These are phyloP conservation scores for Pichia cactophila DNA, from an alignment of 1,139 yeast genomes.

Conservation along the genomic window DNA sequence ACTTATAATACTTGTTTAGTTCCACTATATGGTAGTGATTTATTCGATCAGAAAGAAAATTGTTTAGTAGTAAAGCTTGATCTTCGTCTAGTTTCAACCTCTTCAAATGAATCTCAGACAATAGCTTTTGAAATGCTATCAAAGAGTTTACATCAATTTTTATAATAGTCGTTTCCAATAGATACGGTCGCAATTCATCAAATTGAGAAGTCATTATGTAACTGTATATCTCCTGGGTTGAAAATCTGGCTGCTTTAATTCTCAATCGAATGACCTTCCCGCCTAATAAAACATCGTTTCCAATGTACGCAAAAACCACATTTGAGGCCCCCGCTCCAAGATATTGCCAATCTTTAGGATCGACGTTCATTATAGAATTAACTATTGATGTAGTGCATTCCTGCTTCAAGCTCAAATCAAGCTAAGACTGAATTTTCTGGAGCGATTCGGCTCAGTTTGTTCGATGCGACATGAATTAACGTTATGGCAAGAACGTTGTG, in stretches of 20 bases:
- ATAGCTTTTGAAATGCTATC: background rate
- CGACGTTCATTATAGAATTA: background rate
- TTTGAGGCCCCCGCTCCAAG: constrained; percentile 25
- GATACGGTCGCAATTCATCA: constrained; percentile 12
- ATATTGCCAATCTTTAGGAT: constrained; percentile 17
- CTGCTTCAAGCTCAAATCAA: no score
- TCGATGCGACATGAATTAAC: no score
- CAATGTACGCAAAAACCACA: constrained; percentile 20
- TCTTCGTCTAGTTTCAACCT: constrained; percentile 7
- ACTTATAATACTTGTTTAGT: constrained; percentile 21
- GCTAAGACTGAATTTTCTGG: no score
- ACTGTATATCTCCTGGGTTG: constrained; percentile 16
- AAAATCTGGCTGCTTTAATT: constrained; percentile 9
- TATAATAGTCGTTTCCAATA: constrained; percentile 7
- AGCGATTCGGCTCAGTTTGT: no score
- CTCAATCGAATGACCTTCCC: constrained; percentile 22
- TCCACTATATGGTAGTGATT: constrained; percentile 2
- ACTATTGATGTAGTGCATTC: no score
- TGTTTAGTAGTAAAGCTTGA: constrained; percentile 22
- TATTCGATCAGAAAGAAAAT: constrained; percentile 13
- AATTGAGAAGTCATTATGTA: constrained; percentile 14
- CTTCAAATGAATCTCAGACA: background rate
- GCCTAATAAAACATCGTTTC: constrained; percentile 4
- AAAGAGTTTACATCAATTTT: background rate
- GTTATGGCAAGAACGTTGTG: no score